phyloP scores from a whole-genome alignment of 2,329 filamentous ascomycete genomes.

The Madurella fahalii region DNA sequence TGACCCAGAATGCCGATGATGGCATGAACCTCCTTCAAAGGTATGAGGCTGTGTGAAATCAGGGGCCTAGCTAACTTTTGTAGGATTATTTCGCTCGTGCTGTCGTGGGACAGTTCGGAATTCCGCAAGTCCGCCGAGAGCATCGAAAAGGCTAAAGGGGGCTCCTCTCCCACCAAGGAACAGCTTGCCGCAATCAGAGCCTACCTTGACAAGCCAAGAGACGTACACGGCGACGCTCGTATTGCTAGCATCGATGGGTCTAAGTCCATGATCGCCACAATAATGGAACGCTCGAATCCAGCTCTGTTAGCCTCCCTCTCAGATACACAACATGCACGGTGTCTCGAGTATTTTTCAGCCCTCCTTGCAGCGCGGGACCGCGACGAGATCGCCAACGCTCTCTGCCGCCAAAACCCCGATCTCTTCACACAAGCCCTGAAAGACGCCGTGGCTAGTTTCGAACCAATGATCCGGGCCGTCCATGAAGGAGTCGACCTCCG shows the following conservation, averaged over 20 bases:
- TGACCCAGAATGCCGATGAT: slow-evolving; percentile 67
- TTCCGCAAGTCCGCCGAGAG: slow-evolving; percentile 62
- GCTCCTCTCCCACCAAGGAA: slow-evolving; percentile 48
- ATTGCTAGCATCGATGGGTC: slow-evolving; percentile 46
- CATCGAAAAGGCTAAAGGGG: slow-evolving; percentile 59
- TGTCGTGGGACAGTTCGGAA: slow-evolving; percentile 69
- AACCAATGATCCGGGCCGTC: slow-evolving; percentile 67
- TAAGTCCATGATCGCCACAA: slow-evolving; percentile 62
- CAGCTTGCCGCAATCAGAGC: slow-evolving; percentile 58
- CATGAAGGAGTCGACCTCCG: slow-evolving; percentile 69
- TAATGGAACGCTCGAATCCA: slow-evolving; percentile 54
- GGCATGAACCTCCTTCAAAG: slow-evolving; percentile 76
- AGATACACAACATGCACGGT: slow-evolving; percentile 58
- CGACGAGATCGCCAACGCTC: slow-evolving; percentile 61
- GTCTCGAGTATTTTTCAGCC: slow-evolving; percentile 66
- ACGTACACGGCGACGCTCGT: slow-evolving; percentile 57
- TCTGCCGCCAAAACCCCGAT: slow-evolving; percentile 68
- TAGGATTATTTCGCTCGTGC: slow-evolving; percentile 68
- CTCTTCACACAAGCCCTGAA: slow-evolving; percentile 65
- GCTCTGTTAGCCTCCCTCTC: slow-evolving; percentile 45
- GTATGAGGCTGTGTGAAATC: slow-evolving; percentile 25
- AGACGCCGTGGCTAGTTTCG: slow-evolving; percentile 63
- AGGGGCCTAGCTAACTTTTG: slow-evolving; percentile 8
- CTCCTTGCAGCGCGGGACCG: slow-evolving; percentile 70
- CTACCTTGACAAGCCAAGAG: slow-evolving; percentile 50